Percentiles rank a stretch among this genome's conserved stretches.
Conservation (phyloP, 2,329 filamentous ascomycete species). For the Aspergillus neoniger region DNA sequence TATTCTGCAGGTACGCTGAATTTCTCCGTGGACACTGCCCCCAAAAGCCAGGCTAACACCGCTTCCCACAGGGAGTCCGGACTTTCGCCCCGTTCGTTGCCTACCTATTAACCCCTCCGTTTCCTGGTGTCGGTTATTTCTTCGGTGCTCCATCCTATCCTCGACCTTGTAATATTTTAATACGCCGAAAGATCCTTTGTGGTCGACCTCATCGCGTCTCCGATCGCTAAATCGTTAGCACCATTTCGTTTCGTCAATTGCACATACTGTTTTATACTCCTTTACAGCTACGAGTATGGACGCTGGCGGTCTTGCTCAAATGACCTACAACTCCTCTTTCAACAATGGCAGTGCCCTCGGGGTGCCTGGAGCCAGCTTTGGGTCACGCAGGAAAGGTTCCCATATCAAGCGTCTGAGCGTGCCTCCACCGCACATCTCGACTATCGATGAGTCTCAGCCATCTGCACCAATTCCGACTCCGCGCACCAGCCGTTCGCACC, state of each 20-base stretch:
- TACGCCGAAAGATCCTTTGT: slow-evolving; percentile 19
- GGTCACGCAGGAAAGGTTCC: slow-evolving; percentile 79
- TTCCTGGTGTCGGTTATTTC: slow-evolving; percentile 14
- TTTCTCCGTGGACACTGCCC: neutral
- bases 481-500: slow-evolving; percentile 89
- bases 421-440: slow-evolving; percentile 70
- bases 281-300: slow-evolving; percentile 60
- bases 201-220: slow-evolving; percentile 14
- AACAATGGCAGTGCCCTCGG: slow-evolving; percentile 67
- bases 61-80: slow-evolving; percentile 3
- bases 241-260: slow-evolving; percentile 23
- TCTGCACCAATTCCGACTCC: slow-evolving; percentile 75
- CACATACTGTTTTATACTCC: slow-evolving; percentile 32
- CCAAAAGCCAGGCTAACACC: slow-evolving; percentile 13
- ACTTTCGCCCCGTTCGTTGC: slow-evolving; percentile 16
- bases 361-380: slow-evolving; percentile 77
- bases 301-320: slow-evolving; percentile 99
- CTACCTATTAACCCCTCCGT: slow-evolving; percentile 17
- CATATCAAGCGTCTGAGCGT: slow-evolving; percentile 86
- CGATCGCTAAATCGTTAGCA: slow-evolving; percentile 27
- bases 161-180: slow-evolving; percentile 37
- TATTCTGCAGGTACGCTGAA: slow-evolving; percentile 19
- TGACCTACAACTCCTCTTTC: slow-evolving; percentile 83
- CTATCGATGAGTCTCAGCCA: slow-evolving; percentile 65
- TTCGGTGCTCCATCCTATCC: slow-evolving; percentile 19